Evolutionary conservation across 371 early-diverging fungal genomes (phyloP).

Genomic region (Mortierella sp.): DNA sequence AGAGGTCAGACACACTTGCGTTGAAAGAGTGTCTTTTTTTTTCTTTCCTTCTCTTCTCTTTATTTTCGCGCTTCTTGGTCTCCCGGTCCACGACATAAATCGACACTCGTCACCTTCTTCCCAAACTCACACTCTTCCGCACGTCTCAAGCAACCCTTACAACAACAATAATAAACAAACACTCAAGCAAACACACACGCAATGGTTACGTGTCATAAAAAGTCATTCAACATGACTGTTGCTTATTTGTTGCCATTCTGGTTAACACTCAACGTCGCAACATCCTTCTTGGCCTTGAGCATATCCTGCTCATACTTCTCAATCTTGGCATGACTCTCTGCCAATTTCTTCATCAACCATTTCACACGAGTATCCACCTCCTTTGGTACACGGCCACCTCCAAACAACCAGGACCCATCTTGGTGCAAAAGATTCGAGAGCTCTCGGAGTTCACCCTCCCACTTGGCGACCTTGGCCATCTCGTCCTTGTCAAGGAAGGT

Average conservation of each 20-base stretch:
- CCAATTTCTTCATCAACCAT: conserved; percentile 68
- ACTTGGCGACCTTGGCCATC: conserved; percentile 74
- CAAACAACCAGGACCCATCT: conserved; percentile 58
- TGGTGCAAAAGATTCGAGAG: conserved; percentile 60
- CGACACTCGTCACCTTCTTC: not conserved
- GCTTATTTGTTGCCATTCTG: not conserved
- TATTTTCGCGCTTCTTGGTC: no score
- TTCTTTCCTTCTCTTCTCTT: no score
- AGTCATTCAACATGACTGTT: not conserved
- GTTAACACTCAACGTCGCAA: conserved; percentile 28
- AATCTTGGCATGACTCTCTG: conserved; percentile 65
- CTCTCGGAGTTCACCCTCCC: conserved; percentile 79
- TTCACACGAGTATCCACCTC: conserved; percentile 70
- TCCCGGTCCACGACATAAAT: not conserved
- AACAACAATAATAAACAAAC: no score
- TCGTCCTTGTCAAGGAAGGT: conserved; percentile 77
- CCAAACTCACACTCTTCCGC: not conserved
- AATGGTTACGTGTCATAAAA: no score
- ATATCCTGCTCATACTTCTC: conserved; percentile 67
- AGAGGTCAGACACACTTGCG: no score
- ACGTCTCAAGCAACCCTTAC: not conserved
- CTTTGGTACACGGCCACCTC: conserved; percentile 65
- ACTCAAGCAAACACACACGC: no score
- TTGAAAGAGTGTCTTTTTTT: no score
- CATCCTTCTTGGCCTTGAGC: conserved; percentile 61